Evolutionary conservation across 2,329 filamentous ascomycete species (phyloP).

Genomic region (Aspergillus oerlinghausenensis): DNA sequence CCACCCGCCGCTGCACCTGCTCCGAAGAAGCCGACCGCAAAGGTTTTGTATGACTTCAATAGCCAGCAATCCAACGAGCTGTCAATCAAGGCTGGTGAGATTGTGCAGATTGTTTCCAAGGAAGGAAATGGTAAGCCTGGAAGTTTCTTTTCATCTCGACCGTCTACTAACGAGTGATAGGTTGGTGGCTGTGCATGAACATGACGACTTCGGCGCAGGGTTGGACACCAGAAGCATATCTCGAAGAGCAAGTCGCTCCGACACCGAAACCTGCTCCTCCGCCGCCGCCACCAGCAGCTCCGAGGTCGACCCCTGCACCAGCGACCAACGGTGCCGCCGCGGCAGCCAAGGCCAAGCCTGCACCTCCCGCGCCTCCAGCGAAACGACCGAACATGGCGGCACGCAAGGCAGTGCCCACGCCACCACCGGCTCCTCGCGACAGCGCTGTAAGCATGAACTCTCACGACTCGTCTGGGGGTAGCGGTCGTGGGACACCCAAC

Average conservation of each 20-base stretch:
- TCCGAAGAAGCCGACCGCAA: slow-evolving; percentile 70
- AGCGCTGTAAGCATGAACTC: slow-evolving; percentile 47
- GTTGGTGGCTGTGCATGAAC: slow-evolving; percentile 93
- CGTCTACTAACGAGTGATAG: slow-evolving; percentile 46
- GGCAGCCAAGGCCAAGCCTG: slow-evolving; percentile 57
- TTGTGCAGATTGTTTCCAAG: slow-evolving; percentile 88
- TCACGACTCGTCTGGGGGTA: slow-evolving; percentile 54
- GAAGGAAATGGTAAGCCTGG: slow-evolving; percentile 77
- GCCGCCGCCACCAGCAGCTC: slow-evolving; percentile 42
- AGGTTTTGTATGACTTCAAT: slow-evolving; percentile 87
- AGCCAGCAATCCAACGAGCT: slow-evolving; percentile 83
- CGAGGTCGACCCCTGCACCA: slow-evolving; percentile 57
- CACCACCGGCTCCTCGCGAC: slow-evolving; percentile 65
- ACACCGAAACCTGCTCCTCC: slow-evolving; percentile 57
- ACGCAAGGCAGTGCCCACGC: slow-evolving; percentile 67
- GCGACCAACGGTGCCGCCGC: slow-evolving; percentile 48
- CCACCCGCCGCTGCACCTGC: slow-evolving; percentile 58
- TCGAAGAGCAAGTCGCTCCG: slow-evolving; percentile 65
- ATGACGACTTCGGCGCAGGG: slow-evolving; percentile 65
- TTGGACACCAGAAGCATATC: slow-evolving; percentile 91
- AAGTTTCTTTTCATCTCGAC: not conserved
- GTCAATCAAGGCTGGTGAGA: slow-evolving; percentile 70
- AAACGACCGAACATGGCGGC: slow-evolving; percentile 68
- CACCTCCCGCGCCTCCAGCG: slow-evolving; percentile 70
- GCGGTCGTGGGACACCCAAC: slow-evolving; percentile 66